Base-by-base conservation (phyloP, 768 basidiomycete species). In the Suillus cothurnatus region DNA sequence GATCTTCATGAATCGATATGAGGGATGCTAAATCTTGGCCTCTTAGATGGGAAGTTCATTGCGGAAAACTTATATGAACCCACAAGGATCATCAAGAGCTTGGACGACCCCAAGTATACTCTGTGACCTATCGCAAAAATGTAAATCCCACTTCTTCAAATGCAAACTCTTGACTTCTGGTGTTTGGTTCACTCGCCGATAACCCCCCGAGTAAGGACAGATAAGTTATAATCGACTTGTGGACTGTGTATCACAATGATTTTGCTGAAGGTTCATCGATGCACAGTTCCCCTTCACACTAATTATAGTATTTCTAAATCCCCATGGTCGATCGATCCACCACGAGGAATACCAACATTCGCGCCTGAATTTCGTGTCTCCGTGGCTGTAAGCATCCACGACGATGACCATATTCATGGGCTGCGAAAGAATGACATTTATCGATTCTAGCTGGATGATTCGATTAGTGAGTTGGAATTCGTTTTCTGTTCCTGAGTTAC, bases 31-130 rank as follows among this genome's bases (percentile, higher is more conserved):
- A 59, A 55, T 5, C 71, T 71, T 0, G 68, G 69, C 21, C 55
- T 32, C 9, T 9, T 38, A 85, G 84, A 85, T 64, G 85, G 84
- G 7, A 72, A 67, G 12, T 82, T 83, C 66, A 70, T 85, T 55
- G 66, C 74, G 23, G 74, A 69, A 21, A 77, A 84, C 58, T 71
- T 79, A 68, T 75, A 82, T 61, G 45, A 75, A 32, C 80, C 79
- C 8, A 84, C 84, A 0, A 69, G 75, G 56, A 70, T 75, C 41
- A 81, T 85, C 50, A 61, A 70, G 47, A 84, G 84, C 69, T 43
- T 83, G 8, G 76, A 83, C 14, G 84, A 85, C 65, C 76, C 78
- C 21, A 62, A 67, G 14, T 71, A 68, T 65, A 64, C 65, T 53
- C 60, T 61, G 9, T 57, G n/a, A 57, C 56, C 34, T 57, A 17